Base-by-base conservation (phyloP, 2,329 filamentous ascomycete species). In the Scedosporium apiospermum region DNA sequence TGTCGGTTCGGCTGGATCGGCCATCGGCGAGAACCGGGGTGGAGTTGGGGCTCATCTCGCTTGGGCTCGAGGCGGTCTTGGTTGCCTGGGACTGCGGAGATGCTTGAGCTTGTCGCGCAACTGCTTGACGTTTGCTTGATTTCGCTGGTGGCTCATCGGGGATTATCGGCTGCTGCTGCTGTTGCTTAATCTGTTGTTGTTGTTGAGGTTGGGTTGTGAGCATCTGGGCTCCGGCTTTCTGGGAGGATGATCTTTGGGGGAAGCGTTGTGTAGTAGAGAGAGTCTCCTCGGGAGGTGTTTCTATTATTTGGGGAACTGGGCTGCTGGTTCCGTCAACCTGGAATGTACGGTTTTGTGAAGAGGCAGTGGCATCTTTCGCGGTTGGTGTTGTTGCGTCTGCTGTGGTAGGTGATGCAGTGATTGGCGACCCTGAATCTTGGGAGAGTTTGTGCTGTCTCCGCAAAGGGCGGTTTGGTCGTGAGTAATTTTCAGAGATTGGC, bases 1-100 rank as follows among this genome's bases (percentile, higher is more conserved):
- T 86, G 72, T 95, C 91, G 1, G 90, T 93, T 57, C 89, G 84
- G 6, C 72, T 76, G 6, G 83, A 87, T 63, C 80, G 84, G 62
- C 86, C 87, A 12, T 88, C 88, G 23, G 89, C 87, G 2, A 93
- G 75, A 30, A 85, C 85, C 3, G 88, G 84, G 27, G 66, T 71
- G 14, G 72, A 68, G 64, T 83, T 81, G 34, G 83, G 83, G 9
- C 82, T 79, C 66, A 89, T 82, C 34, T 93, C 88, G 66, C 86
- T 86, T 21, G 88, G 77, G 1, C 80, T 84, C 59, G 83, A 79
- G n/a, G 51, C 18, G n/a, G 55, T 10, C 44, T 63, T 58, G 18
- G 62, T 62, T 6, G 61, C 12, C 14, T 7, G 41, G 10, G 18
- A 14, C 14, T 62, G 21, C 26, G 58, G 61, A 18, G 53, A 27